Evolutionary conservation across 257 asterid genomes (phyloP).

Genomic region (Parsonsia alboflavescens): DNA sequence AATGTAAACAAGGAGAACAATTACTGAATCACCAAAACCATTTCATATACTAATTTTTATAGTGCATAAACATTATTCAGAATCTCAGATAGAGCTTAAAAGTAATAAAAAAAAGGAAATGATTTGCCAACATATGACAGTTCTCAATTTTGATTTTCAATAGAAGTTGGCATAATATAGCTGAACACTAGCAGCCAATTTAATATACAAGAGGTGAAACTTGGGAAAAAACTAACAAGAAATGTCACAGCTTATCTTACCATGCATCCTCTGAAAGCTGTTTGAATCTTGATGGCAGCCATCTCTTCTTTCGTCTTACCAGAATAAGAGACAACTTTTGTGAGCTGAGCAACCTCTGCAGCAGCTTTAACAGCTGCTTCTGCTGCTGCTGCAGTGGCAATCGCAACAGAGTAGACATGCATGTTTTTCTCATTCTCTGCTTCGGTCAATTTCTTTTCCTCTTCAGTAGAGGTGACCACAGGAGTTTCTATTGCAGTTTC

Average conservation of each 20-base stretch:
- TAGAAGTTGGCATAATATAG: not conserved
- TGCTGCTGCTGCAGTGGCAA: conserved; percentile 78
- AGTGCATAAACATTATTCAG: not conserved
- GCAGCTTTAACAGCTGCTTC: conserved; percentile 88
- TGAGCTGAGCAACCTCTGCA: conserved; percentile 75
- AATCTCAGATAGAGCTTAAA: not conserved
- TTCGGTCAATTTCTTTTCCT: conserved; percentile 43
- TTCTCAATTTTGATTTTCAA: not conserved
- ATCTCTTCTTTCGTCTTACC: conserved; percentile 56
- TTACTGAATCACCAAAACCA: not conserved
- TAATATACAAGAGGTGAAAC: not conserved
- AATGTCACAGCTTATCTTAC: conserved; percentile 28
- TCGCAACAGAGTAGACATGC: conserved; percentile 66
- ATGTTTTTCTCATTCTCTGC: conserved; percentile 64
- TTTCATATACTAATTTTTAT: not conserved
- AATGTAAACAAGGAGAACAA: conserved; percentile 10
- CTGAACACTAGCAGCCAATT: not conserved
- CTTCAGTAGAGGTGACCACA: conserved; percentile 23
- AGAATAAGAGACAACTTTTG: conserved; percentile 37
- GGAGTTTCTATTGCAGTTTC: conserved; percentile 31
- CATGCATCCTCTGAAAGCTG: conserved; percentile 71
- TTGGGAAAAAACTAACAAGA: not conserved
- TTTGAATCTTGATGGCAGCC: conserved; percentile 66
- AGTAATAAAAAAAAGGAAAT: not conserved
- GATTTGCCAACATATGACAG: not conserved